These are phyloP conservation scores for Tulasnella sp. DNA, from an alignment of 768 basidiomycete genomes.

Conservation along the genomic window DNA sequence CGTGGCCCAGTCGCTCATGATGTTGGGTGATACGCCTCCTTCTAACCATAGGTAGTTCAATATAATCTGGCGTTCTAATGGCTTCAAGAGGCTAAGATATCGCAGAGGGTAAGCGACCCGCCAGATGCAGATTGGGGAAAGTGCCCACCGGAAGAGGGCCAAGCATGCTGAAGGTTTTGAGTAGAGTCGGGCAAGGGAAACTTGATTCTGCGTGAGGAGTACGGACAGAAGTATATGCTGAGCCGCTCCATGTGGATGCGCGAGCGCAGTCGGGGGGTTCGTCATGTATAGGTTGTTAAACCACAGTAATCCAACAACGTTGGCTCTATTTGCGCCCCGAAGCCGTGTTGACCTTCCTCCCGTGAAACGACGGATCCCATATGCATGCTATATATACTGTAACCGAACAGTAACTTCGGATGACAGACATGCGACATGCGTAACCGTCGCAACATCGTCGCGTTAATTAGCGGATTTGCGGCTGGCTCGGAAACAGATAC, in stretches of 20 bases:
- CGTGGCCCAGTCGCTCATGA: constrained; percentile 63
- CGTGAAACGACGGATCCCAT: too few relatives aligned
- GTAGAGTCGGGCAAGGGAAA: constrained; percentile 67
- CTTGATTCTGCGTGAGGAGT: constrained; percentile 70
- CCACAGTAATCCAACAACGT: too few relatives aligned
- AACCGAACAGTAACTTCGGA: too few relatives aligned
- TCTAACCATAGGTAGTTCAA: constrained; percentile 89
- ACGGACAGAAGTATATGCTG: constrained; percentile 48
- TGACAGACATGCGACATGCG: too few relatives aligned
- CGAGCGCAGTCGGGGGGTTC: neutral
- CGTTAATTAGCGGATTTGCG: too few relatives aligned
- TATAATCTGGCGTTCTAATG: constrained; percentile 72
- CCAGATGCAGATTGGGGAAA: neutral
- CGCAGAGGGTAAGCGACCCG: neutral
- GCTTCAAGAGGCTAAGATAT: constrained; percentile 50
- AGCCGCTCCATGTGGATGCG: neutral
- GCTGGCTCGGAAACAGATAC: too few relatives aligned
- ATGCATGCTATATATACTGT: too few relatives aligned
- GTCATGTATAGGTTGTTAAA: too few relatives aligned
- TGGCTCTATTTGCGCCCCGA: too few relatives aligned
- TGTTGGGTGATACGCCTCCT: constrained; percentile 50
- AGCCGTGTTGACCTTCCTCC: too few relatives aligned
- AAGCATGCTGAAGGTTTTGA: constrained; percentile 81
- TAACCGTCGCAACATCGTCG: too few relatives aligned
- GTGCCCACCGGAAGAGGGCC: constrained; percentile 69